Conservation (phyloP, 331 rosid genomes). For the Telfairia occidentalis region DNA sequence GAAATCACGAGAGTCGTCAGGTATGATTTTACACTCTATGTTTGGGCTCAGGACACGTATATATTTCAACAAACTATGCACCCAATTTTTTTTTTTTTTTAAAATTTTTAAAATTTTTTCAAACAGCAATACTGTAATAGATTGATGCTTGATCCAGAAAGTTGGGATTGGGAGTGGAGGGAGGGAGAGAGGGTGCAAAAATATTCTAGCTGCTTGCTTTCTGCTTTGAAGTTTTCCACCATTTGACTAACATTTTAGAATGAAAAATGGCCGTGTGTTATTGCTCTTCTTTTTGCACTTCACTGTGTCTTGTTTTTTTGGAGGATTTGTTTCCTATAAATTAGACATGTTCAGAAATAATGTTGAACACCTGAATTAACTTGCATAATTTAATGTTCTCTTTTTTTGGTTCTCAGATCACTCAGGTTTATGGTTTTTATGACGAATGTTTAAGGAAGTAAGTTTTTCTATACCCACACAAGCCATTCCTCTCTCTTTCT, state of each 20-base stretch:
- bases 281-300: not conserved
- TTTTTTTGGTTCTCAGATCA: slow-evolving; percentile 8
- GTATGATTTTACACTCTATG: slow-evolving; percentile 28
- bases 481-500: not conserved
- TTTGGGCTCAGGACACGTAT: not conserved
- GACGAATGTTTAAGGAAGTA: slow-evolving; percentile 13
- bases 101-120: no score
- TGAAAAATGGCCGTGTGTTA: slow-evolving; percentile 2
- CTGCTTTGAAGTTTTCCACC: slow-evolving; percentile 1
- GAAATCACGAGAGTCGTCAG: slow-evolving; percentile 99
- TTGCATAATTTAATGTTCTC: slow-evolving; percentile 1
- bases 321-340: not conserved
- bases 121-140: not conserved
- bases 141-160: slow-evolving; percentile 6
- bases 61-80: not conserved
- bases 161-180: slow-evolving; percentile 9
- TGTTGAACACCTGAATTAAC: not conserved
- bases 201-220: slow-evolving; percentile 7
- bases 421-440: slow-evolving; percentile 13
- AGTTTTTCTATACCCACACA: not conserved
- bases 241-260: not conserved
- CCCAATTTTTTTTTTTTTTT: not conserved
- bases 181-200: slow-evolving; percentile 1
- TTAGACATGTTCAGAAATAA: not conserved
- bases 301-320: not conserved